Conservation (phyloP, 345 rosid genomes). For the Syzygium jambos region DNA sequence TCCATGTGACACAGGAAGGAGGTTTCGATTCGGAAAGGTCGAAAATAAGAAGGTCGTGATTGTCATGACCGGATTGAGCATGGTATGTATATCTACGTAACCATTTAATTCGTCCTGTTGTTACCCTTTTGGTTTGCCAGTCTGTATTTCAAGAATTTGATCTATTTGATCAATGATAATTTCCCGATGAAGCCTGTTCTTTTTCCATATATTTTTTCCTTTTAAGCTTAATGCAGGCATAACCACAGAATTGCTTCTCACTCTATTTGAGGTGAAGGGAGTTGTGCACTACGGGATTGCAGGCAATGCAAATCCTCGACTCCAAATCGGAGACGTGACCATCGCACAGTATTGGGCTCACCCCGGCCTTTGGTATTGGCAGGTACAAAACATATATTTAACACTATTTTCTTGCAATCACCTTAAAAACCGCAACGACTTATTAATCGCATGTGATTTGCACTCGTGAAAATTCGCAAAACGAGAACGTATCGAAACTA, state of each 20-base stretch:
- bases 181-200: neutral
- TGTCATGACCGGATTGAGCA: conserved; percentile 59
- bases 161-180: neutral
- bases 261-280: conserved; percentile 43
- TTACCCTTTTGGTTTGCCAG: neutral
- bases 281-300: conserved; percentile 69
- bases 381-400: conserved; percentile 11
- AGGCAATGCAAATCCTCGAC: conserved; percentile 48
- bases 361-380: conserved; percentile 73
- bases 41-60: conserved; percentile 28
- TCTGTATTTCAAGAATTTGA: neutral
- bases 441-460: neutral
- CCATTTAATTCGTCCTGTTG: neutral
- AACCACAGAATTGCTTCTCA: conserved; percentile 41
- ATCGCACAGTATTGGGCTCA: conserved; percentile 63
- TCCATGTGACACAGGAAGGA: conserved; percentile 23
- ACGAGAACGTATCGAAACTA: neutral
- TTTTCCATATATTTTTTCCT: neutral
- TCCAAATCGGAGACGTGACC: conserved; percentile 54
- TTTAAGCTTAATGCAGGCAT: conserved; percentile 58
- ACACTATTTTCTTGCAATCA: neutral
- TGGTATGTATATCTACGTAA: conserved; percentile 20
- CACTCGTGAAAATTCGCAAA: neutral
- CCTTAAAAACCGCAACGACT: neutral
- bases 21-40: conserved; percentile 47